Conservation (phyloP, 1,284 basidiomycete species). For the Puccinia triticina region DNA sequence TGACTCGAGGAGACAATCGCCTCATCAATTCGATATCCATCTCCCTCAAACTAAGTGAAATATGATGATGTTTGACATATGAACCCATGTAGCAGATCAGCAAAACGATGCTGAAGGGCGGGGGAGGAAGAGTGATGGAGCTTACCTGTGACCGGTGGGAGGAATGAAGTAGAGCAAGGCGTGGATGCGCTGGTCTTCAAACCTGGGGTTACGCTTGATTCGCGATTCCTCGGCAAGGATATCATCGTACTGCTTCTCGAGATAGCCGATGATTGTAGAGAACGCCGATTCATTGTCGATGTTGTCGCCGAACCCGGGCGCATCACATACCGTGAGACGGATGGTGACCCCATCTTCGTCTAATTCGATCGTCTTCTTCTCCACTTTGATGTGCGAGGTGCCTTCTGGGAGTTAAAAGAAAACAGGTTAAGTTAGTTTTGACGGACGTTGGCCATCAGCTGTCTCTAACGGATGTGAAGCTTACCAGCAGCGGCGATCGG, state of each 20-base stretch:
- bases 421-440: background rate
- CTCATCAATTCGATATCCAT: conserved; percentile 99
- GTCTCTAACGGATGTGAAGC: too few species aligned
- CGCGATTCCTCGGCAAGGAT: conserved; percentile 97
- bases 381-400: conserved; percentile 59
- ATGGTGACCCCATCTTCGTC: conserved; percentile 99
- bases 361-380: conserved; percentile 67
- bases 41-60: conserved; percentile 70
- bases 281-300: conserved; percentile 93
- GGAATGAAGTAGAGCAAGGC: conserved; percentile 98
- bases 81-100: background rate
- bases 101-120: background rate
- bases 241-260: conserved; percentile 99
- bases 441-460: too few species aligned
- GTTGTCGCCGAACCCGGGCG: conserved; percentile 97
- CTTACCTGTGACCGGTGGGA: conserved; percentile 75
- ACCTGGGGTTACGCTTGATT: conserved; percentile 99
- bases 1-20: conserved; percentile 91
- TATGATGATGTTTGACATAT: too few species aligned
- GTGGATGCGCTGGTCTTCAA: conserved; percentile 92
- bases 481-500: conserved; percentile 47
- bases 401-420: conserved; percentile 53
- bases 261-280: conserved; percentile 77
- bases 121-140: background rate
- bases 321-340: conserved; percentile 96